A percentile compares a stretch with the other conserved stretches of the same genome.
These are phyloP conservation scores for Syzygium oleosum DNA, from an alignment of 345 rosid species.

Conservation along the genomic window DNA sequence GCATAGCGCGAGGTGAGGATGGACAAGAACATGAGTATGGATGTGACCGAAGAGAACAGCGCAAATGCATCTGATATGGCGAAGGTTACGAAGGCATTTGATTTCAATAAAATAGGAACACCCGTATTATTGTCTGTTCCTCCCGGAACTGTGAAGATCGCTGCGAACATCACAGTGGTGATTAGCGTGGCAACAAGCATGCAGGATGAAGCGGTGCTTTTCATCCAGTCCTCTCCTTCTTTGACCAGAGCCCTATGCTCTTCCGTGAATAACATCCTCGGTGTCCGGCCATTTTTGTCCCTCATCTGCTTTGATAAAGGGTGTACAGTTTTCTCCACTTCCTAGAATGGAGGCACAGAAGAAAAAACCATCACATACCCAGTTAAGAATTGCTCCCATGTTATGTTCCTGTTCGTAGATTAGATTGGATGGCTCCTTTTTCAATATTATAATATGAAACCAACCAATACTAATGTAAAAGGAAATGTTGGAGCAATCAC, in stretches of 20 bases:
- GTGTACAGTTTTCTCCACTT: constrained; percentile 7
- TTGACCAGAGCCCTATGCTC: constrained; percentile 5
- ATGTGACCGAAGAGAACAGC: constrained; percentile 23
- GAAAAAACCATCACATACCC: neutral
- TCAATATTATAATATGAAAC: neutral
- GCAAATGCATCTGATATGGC: constrained; percentile 15
- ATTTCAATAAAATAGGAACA: constrained; percentile 5
- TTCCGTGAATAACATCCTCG: constrained; percentile 6
- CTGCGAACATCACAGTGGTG: constrained; percentile 35
- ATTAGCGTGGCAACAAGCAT: constrained; percentile 33
- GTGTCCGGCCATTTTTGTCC: constrained; percentile 1
- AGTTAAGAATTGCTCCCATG: neutral
- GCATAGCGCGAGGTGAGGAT: constrained; percentile 36
- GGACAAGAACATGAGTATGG: constrained; percentile 29
- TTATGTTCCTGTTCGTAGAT: neutral
- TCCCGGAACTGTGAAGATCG: constrained; percentile 35
- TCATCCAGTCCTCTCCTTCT: constrained; percentile 40
- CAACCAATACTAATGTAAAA: neutral
- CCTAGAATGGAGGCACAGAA: neutral
- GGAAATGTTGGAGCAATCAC: neutral
- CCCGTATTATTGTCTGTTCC: constrained; percentile 16
- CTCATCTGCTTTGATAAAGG: neutral
- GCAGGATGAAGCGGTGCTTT: constrained; percentile 27
- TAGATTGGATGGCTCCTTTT: neutral
- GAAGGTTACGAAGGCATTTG: constrained; percentile 9